These are phyloP conservation scores for Skeletonema grethae DNA, from an alignment of 108 stramenopile genomes.

Conservation along the genomic window DNA sequence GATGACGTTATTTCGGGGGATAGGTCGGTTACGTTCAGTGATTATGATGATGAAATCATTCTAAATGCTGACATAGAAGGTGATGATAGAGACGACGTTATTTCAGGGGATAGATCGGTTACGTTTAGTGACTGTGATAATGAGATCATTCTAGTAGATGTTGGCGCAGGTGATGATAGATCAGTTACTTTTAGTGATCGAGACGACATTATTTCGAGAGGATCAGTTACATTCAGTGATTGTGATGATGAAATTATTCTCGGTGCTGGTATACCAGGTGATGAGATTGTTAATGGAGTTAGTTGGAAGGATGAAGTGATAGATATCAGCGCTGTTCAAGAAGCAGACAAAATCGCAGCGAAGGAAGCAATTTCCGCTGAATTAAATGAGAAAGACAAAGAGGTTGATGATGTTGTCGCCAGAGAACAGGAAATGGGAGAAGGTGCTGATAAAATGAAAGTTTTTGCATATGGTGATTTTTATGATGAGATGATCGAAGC, in stretches of 20 bases:
- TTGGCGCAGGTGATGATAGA: not conserved
- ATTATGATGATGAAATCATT: not conserved
- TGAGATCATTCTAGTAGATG: not conserved
- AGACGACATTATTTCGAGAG: not conserved
- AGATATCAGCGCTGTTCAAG: not conserved
- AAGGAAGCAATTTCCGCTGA: not conserved
- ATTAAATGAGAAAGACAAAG: not conserved
- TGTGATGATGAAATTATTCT: not conserved
- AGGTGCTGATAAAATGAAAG: conserved; percentile 11
- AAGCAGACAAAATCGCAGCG: not conserved
- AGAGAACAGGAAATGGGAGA: not conserved
- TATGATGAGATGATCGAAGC: conserved; percentile 24
- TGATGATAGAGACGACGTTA: not conserved
- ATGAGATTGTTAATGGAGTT: not conserved
- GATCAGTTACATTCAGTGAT: conserved; percentile 2
- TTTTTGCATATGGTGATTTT: conserved; percentile 29
- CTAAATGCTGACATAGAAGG: not conserved
- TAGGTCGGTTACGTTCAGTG: not conserved
- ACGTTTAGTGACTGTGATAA: not conserved
- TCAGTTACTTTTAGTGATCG: not conserved
- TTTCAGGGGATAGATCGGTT: not conserved
- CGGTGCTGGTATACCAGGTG: not conserved
- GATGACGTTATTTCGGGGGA: not conserved
- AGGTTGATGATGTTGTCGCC: too few relatives aligned
- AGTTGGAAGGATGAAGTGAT: not conserved